These are phyloP conservation scores for Zizania palustris DNA, from an alignment of 202 grass and related monocot genomes.

Conservation along the genomic window DNA sequence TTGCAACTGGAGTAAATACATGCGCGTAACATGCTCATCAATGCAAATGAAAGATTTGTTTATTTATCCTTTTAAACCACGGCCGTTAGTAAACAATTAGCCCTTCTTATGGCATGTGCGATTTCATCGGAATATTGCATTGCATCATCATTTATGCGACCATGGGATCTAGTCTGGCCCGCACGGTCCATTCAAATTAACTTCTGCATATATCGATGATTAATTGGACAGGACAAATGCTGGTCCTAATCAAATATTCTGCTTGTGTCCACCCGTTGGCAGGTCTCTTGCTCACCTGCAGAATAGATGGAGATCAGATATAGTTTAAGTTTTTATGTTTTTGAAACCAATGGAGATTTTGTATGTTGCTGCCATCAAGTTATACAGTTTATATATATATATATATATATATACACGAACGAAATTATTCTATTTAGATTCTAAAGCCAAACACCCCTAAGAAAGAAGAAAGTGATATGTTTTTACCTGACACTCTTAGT, in stretches of 20 bases:
- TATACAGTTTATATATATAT: too few species aligned
- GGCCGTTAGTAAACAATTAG: background rate
- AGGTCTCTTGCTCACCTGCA: background rate
- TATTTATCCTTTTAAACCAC: background rate
- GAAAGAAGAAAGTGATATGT: too few species aligned
- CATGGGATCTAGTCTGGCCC: background rate
- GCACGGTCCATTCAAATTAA: background rate
- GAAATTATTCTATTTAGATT: too few species aligned
- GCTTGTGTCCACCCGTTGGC: background rate
- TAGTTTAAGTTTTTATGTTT: background rate
- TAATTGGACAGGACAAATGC: background rate
- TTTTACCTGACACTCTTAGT: too few species aligned
- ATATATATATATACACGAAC: too few species aligned
- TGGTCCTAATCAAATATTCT: background rate
- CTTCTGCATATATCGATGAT: background rate
- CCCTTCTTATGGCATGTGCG: background rate
- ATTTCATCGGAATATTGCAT: background rate
- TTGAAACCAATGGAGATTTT: background rate
- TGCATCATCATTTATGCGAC: background rate
- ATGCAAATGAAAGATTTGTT: background rate
- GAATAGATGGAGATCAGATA: background rate
- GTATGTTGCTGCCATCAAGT: background rate
- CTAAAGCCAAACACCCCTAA: too few species aligned
- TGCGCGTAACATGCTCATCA: background rate
- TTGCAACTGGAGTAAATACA: background rate